Base-by-base conservation (phyloP, 225 moss, liverwort and hornwort genomes). In the Ulota crispa region DNA sequence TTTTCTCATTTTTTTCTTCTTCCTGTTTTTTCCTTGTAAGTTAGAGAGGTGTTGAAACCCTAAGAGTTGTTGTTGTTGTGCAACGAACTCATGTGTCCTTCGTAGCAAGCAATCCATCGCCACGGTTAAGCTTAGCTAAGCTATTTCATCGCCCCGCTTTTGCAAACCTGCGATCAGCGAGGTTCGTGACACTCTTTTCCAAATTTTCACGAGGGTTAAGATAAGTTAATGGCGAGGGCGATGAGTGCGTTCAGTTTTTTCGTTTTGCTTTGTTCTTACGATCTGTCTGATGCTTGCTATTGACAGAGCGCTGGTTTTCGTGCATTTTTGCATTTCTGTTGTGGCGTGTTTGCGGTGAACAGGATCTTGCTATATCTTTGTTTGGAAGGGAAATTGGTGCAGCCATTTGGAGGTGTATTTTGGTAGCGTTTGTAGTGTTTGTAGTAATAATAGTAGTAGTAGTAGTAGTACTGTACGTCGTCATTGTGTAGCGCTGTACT, bases 1-100 rank as follows among this genome's bases (percentile, higher is more conserved):
- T 79, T 50, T 31, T 24, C 74, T 52, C 24, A 73, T 45, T 47
- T 36, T 59, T 37, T 39, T 54, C n/a, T 52, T 63, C 31, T 19
- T 59, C 43, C 32, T 60, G 7, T 21, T n/a, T 14, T 50, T 6
- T 47, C 13, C 43, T 16, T 32, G 32, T 32, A 12, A 16, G 16
- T 13, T 47, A 50, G 50, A 50, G 50, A 50, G 36, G 82, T 59
- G 41, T 81, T 14, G 83, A 62, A 83, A 84, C 83, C 83, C 78
- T 87, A 78, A 37, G 37, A 37, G 39, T 39, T 39, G 81, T 39
- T 27, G 34, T 66, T 5, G 36, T 66, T 5, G 23, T 26, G 34
- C 20, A 70, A 64, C 52, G 27, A 64, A 70, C 41, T 16, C 53
- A 52, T 65, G 55, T 23, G 43, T 32, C 24, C 39, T 8, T 11